Conservation (phyloP, 768 basidiomycete species). For the Hebeloma cylindrosporum region DNA sequence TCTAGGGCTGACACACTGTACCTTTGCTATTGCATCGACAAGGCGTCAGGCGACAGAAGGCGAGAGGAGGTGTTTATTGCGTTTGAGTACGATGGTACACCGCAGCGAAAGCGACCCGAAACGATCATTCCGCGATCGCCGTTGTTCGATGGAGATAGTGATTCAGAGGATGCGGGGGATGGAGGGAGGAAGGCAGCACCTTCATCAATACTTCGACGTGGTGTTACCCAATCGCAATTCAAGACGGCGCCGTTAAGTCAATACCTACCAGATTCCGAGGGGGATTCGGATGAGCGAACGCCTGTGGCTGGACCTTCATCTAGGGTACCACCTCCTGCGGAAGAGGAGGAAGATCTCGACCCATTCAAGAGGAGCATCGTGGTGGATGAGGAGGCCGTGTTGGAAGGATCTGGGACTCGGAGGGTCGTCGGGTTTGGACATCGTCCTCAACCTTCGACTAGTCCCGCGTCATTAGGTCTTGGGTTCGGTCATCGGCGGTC, state of each 20-base stretch:
- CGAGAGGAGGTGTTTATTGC: conserved; percentile 43
- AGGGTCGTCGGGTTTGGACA: neutral
- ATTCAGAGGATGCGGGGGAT: neutral
- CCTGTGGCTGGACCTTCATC: too few relatives aligned
- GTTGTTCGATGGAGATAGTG: conserved; percentile 11
- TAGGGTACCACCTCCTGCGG: conserved; percentile 3
- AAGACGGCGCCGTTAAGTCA: neutral
- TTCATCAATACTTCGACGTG: neutral
- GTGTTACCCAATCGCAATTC: neutral
- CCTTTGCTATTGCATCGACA: conserved; percentile 51
- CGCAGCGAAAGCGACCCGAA: conserved; percentile 14
- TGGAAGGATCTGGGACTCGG: conserved; percentile 5
- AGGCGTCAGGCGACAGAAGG: conserved; percentile 39
- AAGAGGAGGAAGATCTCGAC: conserved; percentile 39
- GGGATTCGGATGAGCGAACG: too few relatives aligned
- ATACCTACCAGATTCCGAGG: conserved; percentile 1
- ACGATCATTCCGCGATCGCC: conserved; percentile 31
- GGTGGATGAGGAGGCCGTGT: conserved; percentile 26
- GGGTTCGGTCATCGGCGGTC: conserved; percentile 4
- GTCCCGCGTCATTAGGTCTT: neutral
- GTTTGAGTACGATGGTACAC: conserved; percentile 36
- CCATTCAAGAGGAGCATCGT: conserved; percentile 41
- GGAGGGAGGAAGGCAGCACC: conserved; percentile 3
- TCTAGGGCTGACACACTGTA: conserved; percentile 45
- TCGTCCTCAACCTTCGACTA: neutral